Percentiles rank a stretch among this genome's conserved stretches.
Conservation (phyloP, 805 yeast genomes). For the Danielia reshetovae region DNA sequence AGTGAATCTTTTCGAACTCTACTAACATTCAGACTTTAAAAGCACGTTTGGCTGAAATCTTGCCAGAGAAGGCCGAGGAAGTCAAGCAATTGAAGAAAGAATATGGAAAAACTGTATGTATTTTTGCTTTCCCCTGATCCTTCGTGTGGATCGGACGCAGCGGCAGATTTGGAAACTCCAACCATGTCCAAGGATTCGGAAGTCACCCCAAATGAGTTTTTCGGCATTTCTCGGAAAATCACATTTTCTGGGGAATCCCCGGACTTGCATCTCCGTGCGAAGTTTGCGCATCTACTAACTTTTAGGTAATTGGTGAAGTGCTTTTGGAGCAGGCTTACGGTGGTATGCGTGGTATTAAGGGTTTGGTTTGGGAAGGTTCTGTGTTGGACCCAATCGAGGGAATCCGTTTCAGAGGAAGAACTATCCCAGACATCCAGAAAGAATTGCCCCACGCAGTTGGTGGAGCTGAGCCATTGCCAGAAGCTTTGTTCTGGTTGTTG, state of each 20-base stretch:
- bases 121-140: no score
- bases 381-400: slow-evolving; percentile 73
- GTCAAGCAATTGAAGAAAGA: slow-evolving; percentile 86
- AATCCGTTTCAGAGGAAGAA: slow-evolving; percentile 72
- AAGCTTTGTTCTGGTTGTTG: slow-evolving; percentile 73
- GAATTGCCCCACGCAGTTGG: slow-evolving; percentile 59
- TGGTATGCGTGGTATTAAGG: slow-evolving; percentile 77
- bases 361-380: slow-evolving; percentile 78
- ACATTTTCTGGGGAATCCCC: no score
- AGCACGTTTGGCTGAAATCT: slow-evolving; percentile 88
- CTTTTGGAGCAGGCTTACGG: slow-evolving; percentile 42
- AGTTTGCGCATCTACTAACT: slow-evolving; percentile 7
- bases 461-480: slow-evolving; percentile 65
- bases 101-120: slow-evolving; percentile 74
- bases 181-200: not conserved
- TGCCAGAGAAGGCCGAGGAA: slow-evolving; percentile 90
- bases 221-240: no score
- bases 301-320: slow-evolving; percentile 43
- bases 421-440: slow-evolving; percentile 68
- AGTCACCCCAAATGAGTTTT: not conserved
- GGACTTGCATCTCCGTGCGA: not conserved
- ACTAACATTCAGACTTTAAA: slow-evolving; percentile 61
- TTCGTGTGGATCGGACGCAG: not conserved
- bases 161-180: not conserved
- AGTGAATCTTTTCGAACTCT: slow-evolving; percentile 1